Conservation (phyloP, 2,329 filamentous ascomycete genomes). For the Seiridium unicorne region DNA sequence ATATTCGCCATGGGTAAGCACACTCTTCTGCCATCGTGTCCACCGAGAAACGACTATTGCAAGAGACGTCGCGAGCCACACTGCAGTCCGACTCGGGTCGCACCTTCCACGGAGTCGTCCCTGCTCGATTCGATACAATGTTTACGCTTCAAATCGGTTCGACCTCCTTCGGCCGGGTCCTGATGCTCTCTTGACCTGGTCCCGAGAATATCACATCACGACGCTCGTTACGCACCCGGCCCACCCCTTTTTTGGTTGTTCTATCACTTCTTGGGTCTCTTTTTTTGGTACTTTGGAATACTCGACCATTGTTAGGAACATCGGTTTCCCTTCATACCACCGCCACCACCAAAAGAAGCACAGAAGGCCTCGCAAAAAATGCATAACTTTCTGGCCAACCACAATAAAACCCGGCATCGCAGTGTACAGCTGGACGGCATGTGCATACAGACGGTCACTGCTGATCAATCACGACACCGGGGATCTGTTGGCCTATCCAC, state of each 20-base stretch:
- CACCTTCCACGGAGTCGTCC: conserved; percentile 4
- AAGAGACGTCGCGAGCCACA: conserved; percentile 16
- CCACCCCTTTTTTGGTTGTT: conserved; percentile 38
- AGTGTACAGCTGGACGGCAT: conserved; percentile 47
- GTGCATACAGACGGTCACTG: conserved; percentile 12
- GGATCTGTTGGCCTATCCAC: conserved; percentile 21
- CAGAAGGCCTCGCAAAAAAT: conserved; percentile 26
- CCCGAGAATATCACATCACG: conserved; percentile 16
- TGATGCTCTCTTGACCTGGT: conserved; percentile 2
- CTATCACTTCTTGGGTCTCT: conserved; percentile 45
- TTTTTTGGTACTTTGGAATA: conserved; percentile 33
- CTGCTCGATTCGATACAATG: conserved; percentile 5
- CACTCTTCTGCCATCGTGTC: conserved; percentile 23
- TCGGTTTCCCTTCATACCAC: conserved; percentile 22
- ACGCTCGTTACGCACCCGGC: conserved; percentile 21
- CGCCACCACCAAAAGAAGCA: conserved; percentile 14
- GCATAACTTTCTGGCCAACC: conserved; percentile 40
- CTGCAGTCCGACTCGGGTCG: conserved; percentile 10
- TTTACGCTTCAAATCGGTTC: conserved; percentile 9
- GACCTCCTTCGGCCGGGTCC: neutral
- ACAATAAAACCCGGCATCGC: conserved; percentile 43
- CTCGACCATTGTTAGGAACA: conserved; percentile 32
- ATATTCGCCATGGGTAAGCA: conserved; percentile 47
- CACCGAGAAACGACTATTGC: conserved; percentile 17
- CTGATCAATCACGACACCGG: conserved; percentile 14